Base-by-base conservation (phyloP, 2,329 filamentous ascomycete genomes). In the Colletotrichum higginsianum region DNA sequence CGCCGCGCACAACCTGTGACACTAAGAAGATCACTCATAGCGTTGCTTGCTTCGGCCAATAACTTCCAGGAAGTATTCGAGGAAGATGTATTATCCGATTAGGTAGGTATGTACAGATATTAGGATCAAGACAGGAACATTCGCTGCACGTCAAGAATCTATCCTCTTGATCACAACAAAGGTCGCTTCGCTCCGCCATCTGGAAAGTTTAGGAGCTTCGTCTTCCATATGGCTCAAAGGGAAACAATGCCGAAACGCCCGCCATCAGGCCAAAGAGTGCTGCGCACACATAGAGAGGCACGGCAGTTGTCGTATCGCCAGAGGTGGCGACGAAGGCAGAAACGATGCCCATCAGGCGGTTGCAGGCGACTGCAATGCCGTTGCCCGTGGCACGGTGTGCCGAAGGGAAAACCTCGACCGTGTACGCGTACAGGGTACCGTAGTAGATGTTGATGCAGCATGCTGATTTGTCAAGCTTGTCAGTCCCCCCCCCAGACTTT, bases 341-440 rank as follows among this genome's bases (percentile, higher is more conserved):
- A 64, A 94, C 75, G 55, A 94, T 93, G 2, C 92, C 92, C 92
- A 94, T 94, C 74, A 94, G 79, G 2, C 92, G 86, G 75, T 94
- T 94, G 73, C 88, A 89, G 0, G 88, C 91, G 42, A 94, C 92
- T 0, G 91, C 89, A 53, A 94, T 87, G 1, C 92, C 92, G 76
- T 94, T 94, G 13, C 93, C 93, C 0, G 93, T 95, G 0, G 92
- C 91, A 3, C 93, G 86, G 76, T 95, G 92, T 0, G 92, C 91
- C 55, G 87, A 90, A 0, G 91, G 91, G 2, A 93, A 82, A 0
- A 90, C 87, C 78, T 90, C 86, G 30, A 89, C 86, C 71, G 92
- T 81, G 83, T 94, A 86, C 79, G 93, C 79, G 84, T 92, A 87
- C 79, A 93, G 74, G 78, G 89, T 92, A 38, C 90, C 90, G 75